A percentile compares a stretch with the other conserved stretches of the same genome.
Conservation (phyloP, 2,329 filamentous ascomycete species). For the Helotiales sp. region DNA sequence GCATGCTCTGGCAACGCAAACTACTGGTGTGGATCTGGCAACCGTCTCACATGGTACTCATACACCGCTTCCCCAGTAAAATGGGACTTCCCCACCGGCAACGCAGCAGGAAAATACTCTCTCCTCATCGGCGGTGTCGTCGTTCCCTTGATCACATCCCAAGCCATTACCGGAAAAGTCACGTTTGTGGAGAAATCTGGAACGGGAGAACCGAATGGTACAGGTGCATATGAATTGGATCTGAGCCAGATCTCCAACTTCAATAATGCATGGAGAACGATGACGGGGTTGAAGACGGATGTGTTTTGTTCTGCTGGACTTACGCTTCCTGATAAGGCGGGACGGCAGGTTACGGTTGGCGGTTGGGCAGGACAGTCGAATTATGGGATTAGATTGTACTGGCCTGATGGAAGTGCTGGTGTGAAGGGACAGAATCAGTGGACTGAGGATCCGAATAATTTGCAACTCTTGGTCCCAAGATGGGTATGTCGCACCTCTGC, state of each 20-base stretch:
- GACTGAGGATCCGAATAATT: conserved; percentile 57
- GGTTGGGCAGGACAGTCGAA: conserved; percentile 66
- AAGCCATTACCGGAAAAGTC: conserved; percentile 59
- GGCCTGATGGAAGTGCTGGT: conserved; percentile 59
- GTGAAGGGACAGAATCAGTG: conserved; percentile 60
- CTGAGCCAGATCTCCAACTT: conserved; percentile 54
- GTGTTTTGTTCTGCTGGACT: conserved; percentile 67
- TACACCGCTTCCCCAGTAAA: conserved; percentile 11
- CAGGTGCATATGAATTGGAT: conserved; percentile 67
- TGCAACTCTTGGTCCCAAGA: conserved; percentile 57
- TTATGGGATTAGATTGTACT: conserved; percentile 61
- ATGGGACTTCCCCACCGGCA: conserved; percentile 50
- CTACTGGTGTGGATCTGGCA: conserved; percentile 23
- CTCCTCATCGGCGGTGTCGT: conserved; percentile 61
- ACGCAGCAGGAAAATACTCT: conserved; percentile 56
- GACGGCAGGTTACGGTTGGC: conserved; percentile 63
- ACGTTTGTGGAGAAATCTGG: conserved; percentile 61
- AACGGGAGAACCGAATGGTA: conserved; percentile 56
- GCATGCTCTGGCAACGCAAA: conserved; percentile 17
- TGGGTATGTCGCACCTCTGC: too few species aligned
- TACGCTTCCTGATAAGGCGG: conserved; percentile 63
- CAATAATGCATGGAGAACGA: conserved; percentile 55
- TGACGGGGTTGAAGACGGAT: conserved; percentile 62
- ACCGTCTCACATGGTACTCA: conserved; percentile 22
- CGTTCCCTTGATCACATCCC: conserved; percentile 37